phyloP scores from a whole-genome alignment of 163 green algal genomes.

The Scenedesmus sp. region DNA sequence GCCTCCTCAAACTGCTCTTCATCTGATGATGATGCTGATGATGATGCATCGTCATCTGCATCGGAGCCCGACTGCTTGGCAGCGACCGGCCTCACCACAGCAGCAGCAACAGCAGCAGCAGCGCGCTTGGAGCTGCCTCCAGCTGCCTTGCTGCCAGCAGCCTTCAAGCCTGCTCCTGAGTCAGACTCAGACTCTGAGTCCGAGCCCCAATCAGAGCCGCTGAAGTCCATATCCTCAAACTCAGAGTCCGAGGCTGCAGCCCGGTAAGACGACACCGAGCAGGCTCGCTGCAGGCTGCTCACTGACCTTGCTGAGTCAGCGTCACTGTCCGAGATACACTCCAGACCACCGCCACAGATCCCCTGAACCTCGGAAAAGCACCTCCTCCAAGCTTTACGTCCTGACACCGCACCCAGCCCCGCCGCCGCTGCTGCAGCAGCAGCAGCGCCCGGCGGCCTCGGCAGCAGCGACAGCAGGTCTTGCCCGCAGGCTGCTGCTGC shows the following conservation, averaged over 20 bases:
- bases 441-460: not conserved
- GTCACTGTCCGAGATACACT: not conserved
- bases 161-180: not conserved
- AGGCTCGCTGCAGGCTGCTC: not conserved
- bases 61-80: not conserved
- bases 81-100: not conserved
- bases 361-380: not conserved
- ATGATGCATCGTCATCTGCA: not conserved
- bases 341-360: not conserved
- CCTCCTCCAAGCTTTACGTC: not conserved
- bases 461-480: not conserved
- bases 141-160: not conserved
- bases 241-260: not conserved
- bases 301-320: not conserved
- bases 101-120: slow-evolving; percentile 4
- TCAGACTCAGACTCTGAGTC: not conserved
- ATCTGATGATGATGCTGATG: not conserved
- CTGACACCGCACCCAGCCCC: not conserved
- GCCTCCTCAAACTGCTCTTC: not conserved
- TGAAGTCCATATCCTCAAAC: not conserved
- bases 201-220: not conserved
- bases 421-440: too few relatives aligned
- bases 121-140: not conserved
- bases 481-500: not conserved
- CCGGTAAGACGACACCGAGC: not conserved